These are phyloP conservation scores for Pseudocercospora musae DNA, from an alignment of 2,329 filamentous ascomycete genomes.

Conservation along the genomic window DNA sequence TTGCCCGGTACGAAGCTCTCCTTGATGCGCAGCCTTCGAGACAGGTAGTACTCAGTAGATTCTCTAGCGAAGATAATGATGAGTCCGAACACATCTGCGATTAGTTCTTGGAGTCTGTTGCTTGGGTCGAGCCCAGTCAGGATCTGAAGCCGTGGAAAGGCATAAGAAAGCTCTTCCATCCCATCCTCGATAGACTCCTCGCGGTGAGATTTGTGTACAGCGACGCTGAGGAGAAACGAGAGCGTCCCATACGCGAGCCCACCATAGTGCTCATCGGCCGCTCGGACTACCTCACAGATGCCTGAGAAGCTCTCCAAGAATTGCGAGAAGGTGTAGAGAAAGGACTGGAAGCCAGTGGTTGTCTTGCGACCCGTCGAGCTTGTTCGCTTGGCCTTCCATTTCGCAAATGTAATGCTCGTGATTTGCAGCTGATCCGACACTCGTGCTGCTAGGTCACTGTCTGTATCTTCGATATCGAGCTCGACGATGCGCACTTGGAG, in stretches of 20 bases:
- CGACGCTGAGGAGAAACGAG: constrained; percentile 4
- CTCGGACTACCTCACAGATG: constrained; percentile 6
- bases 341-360: constrained; percentile 1
- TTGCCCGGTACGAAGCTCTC: neutral
- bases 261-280: constrained; percentile 12
- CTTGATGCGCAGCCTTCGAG: neutral
- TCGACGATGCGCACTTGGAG: no score
- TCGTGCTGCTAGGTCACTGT: no score
- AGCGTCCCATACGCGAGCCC: constrained; percentile 14
- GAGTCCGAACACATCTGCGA: neutral
- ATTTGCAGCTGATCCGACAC: no score
- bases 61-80: constrained; percentile 8
- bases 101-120: neutral
- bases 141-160: constrained; percentile 8
- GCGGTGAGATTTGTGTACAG: constrained; percentile 2
- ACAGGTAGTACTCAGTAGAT: constrained; percentile 8
- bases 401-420: no score
- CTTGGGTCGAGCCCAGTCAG: neutral
- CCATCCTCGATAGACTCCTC: constrained; percentile 5
- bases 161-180: constrained; percentile 9
- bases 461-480: no score
- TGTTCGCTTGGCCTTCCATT: no score
- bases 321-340: constrained; percentile 1
- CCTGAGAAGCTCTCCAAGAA: constrained; percentile 17
- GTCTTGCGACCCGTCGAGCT: neutral